Conservation (phyloP, 306 rosid genomes). For the Acacia melanoxylon region DNA sequence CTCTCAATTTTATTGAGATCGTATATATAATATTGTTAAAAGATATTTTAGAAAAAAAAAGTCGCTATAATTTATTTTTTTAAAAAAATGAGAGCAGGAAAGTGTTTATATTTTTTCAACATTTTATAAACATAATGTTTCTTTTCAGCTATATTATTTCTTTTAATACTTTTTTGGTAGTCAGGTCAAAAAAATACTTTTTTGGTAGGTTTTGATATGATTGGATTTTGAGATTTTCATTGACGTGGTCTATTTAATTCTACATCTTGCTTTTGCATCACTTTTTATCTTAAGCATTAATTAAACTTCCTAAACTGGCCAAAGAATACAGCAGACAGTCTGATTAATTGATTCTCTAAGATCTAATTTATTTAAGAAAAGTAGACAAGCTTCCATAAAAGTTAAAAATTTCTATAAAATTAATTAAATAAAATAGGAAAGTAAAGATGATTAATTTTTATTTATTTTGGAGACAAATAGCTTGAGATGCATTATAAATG, state of each 20-base stretch:
- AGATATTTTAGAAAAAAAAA: background rate
- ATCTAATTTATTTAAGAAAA: background rate
- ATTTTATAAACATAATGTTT: background rate
- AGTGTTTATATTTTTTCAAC: background rate
- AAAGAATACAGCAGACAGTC: background rate
- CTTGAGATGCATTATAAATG: background rate
- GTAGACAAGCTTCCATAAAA: background rate
- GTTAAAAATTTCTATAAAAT: background rate
- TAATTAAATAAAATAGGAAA: background rate
- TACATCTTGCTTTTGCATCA: background rate
- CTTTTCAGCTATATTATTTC: background rate
- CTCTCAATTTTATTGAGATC: background rate
- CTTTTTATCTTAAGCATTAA: background rate
- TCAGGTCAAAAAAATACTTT: background rate
- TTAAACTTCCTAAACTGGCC: background rate
- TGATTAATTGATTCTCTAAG: background rate
- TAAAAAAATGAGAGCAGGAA: too few species aligned
- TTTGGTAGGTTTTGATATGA: background rate
- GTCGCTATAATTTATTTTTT: background rate
- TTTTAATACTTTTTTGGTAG: background rate
- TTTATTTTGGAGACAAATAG: background rate
- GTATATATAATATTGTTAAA: background rate
- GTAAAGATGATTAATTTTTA: background rate
- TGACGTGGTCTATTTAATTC: background rate
- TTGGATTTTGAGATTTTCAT: background rate